Base-by-base conservation (phyloP, 1,139 yeast species). In the Yamadazyma sp. region DNA sequence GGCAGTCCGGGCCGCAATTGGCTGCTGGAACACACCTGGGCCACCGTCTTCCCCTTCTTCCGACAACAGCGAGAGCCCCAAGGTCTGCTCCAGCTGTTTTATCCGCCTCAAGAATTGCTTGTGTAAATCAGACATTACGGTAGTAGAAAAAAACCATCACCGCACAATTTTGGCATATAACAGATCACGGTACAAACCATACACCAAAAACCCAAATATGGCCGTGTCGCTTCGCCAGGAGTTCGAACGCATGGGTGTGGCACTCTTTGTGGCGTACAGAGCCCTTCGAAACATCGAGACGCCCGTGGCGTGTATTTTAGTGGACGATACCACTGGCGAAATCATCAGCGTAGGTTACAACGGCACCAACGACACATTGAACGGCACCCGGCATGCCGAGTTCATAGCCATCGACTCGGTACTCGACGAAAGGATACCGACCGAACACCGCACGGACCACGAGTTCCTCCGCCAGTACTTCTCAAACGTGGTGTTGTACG, bases 381-480 rank as follows among this genome's bases (percentile, higher is more conserved):
- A 77, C 51, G 97, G 96, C 0, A 87, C 91, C 2, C 75, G 87
- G 31, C 98, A 92, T 59, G 98, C 98, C 1, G 98, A 92, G 60
- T 86, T 91, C 54, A 71, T 84, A 42, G 97, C 92, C 0, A 79
- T 87, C 7, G 84, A 82, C 40, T 59, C 66, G 31, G 73, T 86
- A 1, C 56, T 78, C 30, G 46, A 40, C 8, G 31, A 40, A 11
- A 33, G 36, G 26, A 38, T 54, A 9, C 55, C 55, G 3, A 28
- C 36, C n/a, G 46, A 46, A 1, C 33, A 47, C 10, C 33, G 50
- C 15, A 42, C 46, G 2, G 49, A 54, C 29, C 12, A 39, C 38
- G 11, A 56, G 42, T 36, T 48, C 49, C 17, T 58, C 17, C 53
- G 22, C 43, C 51, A 10, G 50, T 80, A 11, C 66, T 88, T 62